phyloP scores from a whole-genome alignment of 2,329 filamentous ascomycete species.

The Shiraia sp. region DNA sequence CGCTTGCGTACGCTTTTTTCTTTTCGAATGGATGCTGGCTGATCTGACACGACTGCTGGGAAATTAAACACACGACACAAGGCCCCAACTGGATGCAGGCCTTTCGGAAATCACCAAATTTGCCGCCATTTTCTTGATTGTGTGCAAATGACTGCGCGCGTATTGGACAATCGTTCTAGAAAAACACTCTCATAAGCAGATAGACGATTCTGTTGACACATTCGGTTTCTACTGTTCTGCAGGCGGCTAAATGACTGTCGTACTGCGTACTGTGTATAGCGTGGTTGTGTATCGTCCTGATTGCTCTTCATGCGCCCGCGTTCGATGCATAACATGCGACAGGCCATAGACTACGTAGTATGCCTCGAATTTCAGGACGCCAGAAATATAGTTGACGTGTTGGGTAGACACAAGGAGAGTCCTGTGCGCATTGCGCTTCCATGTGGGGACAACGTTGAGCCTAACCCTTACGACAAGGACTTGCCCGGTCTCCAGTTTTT shows the following conservation, averaged over 20 bases:
- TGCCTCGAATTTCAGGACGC: conserved; percentile 4
- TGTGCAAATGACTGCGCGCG: conserved; percentile 2
- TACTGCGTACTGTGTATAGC: not conserved
- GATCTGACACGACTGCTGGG: conserved; percentile 16
- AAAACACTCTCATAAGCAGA: not conserved
- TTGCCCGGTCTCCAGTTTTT: conserved; percentile 46
- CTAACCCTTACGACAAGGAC: conserved; percentile 28
- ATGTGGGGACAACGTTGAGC: not conserved
- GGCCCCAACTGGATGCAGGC: conserved; percentile 18
- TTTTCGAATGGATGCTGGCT: conserved; percentile 1
- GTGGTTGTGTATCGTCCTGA: not conserved
- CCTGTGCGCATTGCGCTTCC: not conserved
- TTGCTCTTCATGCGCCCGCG: not conserved
- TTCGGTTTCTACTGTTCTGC: not conserved
- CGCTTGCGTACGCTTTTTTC: conserved; percentile 3
- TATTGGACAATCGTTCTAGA: conserved; percentile 10
- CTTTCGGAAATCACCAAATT: conserved; percentile 28
- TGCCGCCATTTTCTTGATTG: conserved; percentile 18
- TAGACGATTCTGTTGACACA: not conserved
- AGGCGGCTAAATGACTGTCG: not conserved
- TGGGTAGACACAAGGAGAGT: not conserved
- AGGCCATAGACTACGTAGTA: conserved; percentile 1
- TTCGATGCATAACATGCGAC: not conserved
- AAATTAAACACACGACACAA: conserved; percentile 26
- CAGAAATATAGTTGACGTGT: not conserved